These are phyloP conservation scores for Cystobasidium pallidum DNA, from an alignment of 1,284 basidiomycete species.

Conservation along the genomic window DNA sequence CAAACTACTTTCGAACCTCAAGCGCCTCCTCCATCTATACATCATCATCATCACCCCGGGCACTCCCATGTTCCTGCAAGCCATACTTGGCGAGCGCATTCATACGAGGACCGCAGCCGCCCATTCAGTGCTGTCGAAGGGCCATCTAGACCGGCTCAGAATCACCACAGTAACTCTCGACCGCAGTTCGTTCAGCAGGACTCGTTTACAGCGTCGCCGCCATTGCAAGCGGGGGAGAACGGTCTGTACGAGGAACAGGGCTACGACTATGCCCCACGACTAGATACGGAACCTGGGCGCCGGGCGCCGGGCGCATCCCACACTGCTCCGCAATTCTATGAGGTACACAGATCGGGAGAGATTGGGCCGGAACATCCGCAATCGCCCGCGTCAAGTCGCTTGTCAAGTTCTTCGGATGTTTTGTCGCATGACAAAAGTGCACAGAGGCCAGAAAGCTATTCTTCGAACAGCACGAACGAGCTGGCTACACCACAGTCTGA, in stretches of 20 bases:
- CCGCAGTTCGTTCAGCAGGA: slow-evolving; percentile 29
- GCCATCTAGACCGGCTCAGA: not conserved
- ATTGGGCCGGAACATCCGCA: slow-evolving; percentile 7
- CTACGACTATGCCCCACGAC: slow-evolving; percentile 1
- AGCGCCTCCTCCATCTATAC: not conserved
- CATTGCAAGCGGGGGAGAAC: slow-evolving; percentile 10
- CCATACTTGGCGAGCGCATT: not conserved
- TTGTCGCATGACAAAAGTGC: slow-evolving; percentile 6
- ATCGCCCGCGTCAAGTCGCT: slow-evolving; percentile 31
- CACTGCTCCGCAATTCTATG: slow-evolving; percentile 3
- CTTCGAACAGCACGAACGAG: slow-evolving; percentile 36
- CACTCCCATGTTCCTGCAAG: not conserved
- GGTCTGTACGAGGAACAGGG: not conserved
- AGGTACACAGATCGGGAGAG: slow-evolving; percentile 15
- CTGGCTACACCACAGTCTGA: slow-evolving; percentile 27
- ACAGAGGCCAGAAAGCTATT: slow-evolving; percentile 25
- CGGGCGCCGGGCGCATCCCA: not conserved
- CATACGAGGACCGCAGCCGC: slow-evolving; percentile 11
- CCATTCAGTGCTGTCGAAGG: slow-evolving; percentile 2
- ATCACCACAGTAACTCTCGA: not conserved
- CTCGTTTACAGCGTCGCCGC: slow-evolving; percentile 34
- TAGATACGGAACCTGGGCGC: not conserved
- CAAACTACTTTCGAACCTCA: not conserved
- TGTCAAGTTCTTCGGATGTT: slow-evolving; percentile 28
- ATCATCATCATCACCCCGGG: not conserved